Evolutionary conservation across 164 flowering plant species (phyloP).

Genomic region (Magnolia kwangsiensis): DNA sequence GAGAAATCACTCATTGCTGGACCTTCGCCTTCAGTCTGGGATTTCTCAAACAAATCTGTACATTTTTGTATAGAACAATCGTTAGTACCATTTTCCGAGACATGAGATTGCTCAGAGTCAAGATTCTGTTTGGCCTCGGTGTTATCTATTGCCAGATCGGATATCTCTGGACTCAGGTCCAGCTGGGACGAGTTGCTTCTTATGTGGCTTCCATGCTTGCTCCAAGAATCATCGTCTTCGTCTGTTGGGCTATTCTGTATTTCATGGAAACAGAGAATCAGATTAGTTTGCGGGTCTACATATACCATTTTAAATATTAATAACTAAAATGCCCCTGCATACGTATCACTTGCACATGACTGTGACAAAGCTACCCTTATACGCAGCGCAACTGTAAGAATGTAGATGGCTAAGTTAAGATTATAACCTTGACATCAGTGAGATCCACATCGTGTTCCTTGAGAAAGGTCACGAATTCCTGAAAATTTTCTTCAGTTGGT

Average conservation of each 20-base stretch:
- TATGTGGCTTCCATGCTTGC: conserved; percentile 2
- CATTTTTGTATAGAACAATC: conserved; percentile 39
- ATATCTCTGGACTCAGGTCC: conserved; percentile 1
- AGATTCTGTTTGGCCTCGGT: conserved; percentile 4
- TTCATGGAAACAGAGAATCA: neutral
- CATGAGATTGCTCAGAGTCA: conserved; percentile 22
- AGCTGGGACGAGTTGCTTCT: conserved; percentile 8
- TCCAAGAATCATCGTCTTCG: conserved; percentile 37
- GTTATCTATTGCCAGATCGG: conserved; percentile 1
- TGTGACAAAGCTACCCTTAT: too few species aligned
- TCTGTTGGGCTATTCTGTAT: conserved; percentile 53
- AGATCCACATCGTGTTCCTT: conserved; percentile 63
- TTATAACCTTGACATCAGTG: conserved; percentile 62
- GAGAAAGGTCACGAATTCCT: conserved; percentile 67
- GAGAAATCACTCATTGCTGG: neutral
- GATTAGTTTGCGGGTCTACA: too few species aligned
- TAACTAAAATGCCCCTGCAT: neutral
- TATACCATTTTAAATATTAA: too few species aligned
- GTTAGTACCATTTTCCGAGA: conserved; percentile 23
- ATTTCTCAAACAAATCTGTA: conserved; percentile 20
- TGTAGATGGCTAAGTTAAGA: neutral
- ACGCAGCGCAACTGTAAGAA: neutral
- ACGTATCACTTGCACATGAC: neutral
- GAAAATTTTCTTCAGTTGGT: conserved; percentile 90
- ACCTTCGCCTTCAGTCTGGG: conserved; percentile 20